Conservation (phyloP, 768 basidiomycete genomes). For the Lepiota subincarnata region DNA sequence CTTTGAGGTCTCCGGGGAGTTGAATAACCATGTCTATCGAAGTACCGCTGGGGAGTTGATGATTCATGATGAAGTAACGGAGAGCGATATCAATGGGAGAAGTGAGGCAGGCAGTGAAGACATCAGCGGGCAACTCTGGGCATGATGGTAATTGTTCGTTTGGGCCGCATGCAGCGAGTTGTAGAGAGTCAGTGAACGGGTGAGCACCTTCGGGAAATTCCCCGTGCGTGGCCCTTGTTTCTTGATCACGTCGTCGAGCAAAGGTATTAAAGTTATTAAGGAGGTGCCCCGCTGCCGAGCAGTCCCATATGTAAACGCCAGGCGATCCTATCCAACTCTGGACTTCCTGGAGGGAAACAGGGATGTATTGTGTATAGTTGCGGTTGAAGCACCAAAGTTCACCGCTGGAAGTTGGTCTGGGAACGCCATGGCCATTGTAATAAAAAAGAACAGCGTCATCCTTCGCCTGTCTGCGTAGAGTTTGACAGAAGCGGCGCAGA, state of each 20-base stretch:
- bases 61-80: constrained; percentile 89
- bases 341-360: constrained; percentile 89
- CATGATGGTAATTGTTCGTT: constrained; percentile 91
- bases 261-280: constrained; percentile 83
- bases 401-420: constrained; percentile 91
- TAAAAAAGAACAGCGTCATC: constrained; percentile 94
- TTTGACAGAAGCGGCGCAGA: constrained; percentile 80
- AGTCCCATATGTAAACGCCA: constrained; percentile 98
- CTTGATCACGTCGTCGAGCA: constrained; percentile 71
- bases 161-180: constrained; percentile 90
- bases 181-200: constrained; percentile 83
- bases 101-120: constrained; percentile 96
- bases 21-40: constrained; percentile 90
- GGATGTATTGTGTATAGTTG: constrained; percentile 97
- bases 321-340: constrained; percentile 94
- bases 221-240: constrained; percentile 52
- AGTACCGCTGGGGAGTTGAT: constrained; percentile 76
- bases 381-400: constrained; percentile 99
- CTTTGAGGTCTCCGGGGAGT: constrained; percentile 94
- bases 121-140: constrained; percentile 94
- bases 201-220: constrained; percentile 58
- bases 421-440: constrained; percentile 98
- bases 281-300: constrained; percentile 94
- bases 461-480: constrained; percentile 81
- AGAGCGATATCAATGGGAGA: constrained; percentile 98